Conservation (phyloP, 78 protist genomes). For the Parvularia atlantis region DNA sequence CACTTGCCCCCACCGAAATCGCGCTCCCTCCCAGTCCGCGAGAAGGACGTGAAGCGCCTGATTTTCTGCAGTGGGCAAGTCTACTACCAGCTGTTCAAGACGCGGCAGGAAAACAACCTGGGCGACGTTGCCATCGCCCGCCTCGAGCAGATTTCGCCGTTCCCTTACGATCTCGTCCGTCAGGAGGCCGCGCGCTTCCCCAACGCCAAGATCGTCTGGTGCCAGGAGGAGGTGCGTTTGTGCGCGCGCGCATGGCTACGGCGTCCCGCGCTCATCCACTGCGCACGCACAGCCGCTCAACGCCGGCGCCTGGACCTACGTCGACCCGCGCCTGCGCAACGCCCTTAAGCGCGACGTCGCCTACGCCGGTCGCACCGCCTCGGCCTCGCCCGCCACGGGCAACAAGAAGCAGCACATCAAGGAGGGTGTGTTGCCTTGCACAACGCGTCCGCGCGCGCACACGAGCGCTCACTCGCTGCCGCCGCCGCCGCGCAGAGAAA, state of each 20-base stretch:
- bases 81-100: constrained; percentile 45
- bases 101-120: constrained; percentile 6
- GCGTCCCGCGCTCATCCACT: no score
- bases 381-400: constrained; percentile 34
- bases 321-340: constrained; percentile 56
- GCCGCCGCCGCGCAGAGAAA: no score
- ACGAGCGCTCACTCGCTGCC: no score
- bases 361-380: constrained; percentile 10
- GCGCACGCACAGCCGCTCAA: no score
- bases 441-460: no score
- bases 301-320: constrained; percentile 73
- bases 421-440: no score
- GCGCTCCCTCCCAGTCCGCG: background rate
- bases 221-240: constrained; percentile 88
- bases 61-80: constrained; percentile 84
- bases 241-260: no score
- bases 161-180: constrained; percentile 77
- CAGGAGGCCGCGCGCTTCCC: constrained; percentile 2
- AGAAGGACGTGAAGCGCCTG: constrained; percentile 53
- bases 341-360: background rate
- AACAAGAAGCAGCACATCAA: constrained; percentile 7
- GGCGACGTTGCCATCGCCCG: constrained; percentile 73
- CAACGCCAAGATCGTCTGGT: constrained; percentile 73
- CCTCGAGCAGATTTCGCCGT: constrained; percentile 88
- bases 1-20: background rate